Percentiles rank a stretch among this genome's conserved stretches.
phyloP scores from a whole-genome alignment of 805 yeast species.

The Kodamaea laetipori region DNA sequence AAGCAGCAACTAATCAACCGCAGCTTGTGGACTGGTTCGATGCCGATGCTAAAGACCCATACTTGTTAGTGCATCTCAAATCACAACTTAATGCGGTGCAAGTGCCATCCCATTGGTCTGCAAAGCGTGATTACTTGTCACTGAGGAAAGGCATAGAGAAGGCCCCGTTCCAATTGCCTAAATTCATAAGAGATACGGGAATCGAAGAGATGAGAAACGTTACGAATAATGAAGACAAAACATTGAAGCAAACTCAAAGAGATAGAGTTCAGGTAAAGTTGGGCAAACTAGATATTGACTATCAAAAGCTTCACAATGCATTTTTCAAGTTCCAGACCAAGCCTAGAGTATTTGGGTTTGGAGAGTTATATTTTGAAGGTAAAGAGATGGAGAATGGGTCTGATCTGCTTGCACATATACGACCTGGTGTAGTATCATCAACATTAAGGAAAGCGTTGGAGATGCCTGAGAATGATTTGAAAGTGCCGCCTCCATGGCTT shows the following conservation, averaged over 20 bases:
- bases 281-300: conserved; percentile 85
- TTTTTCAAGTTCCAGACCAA: conserved; percentile 79
- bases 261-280: conserved; percentile 87
- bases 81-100: conserved; percentile 64
- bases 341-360: conserved; percentile 68
- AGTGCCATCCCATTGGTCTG: conserved; percentile 85
- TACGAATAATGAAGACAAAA: conserved; percentile 50
- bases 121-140: conserved; percentile 72
- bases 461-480: conserved; percentile 47
- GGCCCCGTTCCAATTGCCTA: conserved; percentile 75
- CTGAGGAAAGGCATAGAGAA: conserved; percentile 66
- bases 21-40: conserved; percentile 86
- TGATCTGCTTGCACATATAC: conserved; percentile 37
- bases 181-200: conserved; percentile 78
- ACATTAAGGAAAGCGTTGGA: conserved; percentile 71
- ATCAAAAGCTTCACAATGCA: conserved; percentile 77
- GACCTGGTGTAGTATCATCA: conserved; percentile 71
- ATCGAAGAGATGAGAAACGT: conserved; percentile 78
- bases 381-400: conserved; percentile 53
- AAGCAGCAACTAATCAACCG: conserved; percentile 61
- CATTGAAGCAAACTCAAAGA: conserved; percentile 72
- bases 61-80: conserved; percentile 63
- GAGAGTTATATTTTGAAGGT: conserved; percentile 82
- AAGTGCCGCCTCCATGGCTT: conserved; percentile 78
- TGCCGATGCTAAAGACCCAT: conserved; percentile 80